Evolutionary conservation across 106 monocot genomes (phyloP).

Genomic region (Acorus calamus): DNA sequence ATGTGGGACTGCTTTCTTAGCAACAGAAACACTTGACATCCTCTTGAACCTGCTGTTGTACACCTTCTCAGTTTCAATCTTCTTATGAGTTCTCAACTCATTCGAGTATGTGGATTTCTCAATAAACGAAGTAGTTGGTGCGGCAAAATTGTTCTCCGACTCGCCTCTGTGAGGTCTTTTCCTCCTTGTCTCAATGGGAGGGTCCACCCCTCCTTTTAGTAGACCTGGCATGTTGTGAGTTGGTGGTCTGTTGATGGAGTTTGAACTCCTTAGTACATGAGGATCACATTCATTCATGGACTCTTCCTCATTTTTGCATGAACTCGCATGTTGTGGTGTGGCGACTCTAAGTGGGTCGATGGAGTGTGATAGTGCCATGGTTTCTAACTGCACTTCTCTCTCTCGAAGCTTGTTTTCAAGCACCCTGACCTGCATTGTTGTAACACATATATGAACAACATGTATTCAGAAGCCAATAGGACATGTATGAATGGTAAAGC

Average conservation of each 20-base stretch:
- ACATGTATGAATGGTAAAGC: not conserved
- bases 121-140: not conserved
- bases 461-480: not conserved
- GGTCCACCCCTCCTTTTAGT: slow-evolving; percentile 27
- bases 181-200: slow-evolving; percentile 52
- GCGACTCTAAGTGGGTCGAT: slow-evolving; percentile 7
- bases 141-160: slow-evolving; percentile 22
- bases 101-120: slow-evolving; percentile 33
- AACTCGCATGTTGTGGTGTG: slow-evolving; percentile 15
- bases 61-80: slow-evolving; percentile 42
- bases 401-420: slow-evolving; percentile 13
- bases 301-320: slow-evolving; percentile 18
- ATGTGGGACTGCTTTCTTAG: slow-evolving; percentile 15
- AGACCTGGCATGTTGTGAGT: slow-evolving; percentile 1
- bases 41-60: slow-evolving; percentile 37
- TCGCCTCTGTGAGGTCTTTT: slow-evolving; percentile 27
- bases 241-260: slow-evolving; percentile 28
- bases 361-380: slow-evolving; percentile 14
- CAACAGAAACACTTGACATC: slow-evolving; percentile 22
- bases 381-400: slow-evolving; percentile 8
- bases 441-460: not conserved
- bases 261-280: slow-evolving; percentile 39
- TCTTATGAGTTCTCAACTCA: slow-evolving; percentile 23
- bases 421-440: slow-evolving; percentile 5
- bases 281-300: slow-evolving; percentile 21